These are phyloP conservation scores for Dipteronia dyeriana DNA, from an alignment of 345 rosid genomes.

Conservation along the genomic window DNA sequence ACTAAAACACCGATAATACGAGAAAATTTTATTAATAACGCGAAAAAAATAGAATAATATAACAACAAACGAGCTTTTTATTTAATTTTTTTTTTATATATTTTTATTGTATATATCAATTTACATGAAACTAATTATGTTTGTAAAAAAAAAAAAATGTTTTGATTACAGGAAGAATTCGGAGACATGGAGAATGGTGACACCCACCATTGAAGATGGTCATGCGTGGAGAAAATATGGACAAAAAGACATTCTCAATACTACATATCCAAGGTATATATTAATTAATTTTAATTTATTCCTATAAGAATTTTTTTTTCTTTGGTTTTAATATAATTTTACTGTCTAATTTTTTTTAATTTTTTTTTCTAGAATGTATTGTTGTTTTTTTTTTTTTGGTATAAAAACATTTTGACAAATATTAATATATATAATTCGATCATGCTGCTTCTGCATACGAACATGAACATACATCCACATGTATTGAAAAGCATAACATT, in stretches of 20 bases:
- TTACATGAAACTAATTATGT: too few relatives aligned
- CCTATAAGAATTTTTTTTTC: not conserved
- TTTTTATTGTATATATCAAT: too few relatives aligned
- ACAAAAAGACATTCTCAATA: constrained; percentile 71
- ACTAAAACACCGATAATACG: too few relatives aligned
- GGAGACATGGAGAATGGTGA: constrained; percentile 36
- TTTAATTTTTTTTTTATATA: too few relatives aligned
- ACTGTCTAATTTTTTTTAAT: not conserved
- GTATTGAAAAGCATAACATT: too few relatives aligned
- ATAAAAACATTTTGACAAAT: too few relatives aligned
- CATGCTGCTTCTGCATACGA: too few relatives aligned
- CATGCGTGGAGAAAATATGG: constrained; percentile 93
- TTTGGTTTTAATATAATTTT: not conserved
- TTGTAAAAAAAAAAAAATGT: not conserved
- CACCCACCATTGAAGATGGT: constrained; percentile 49
- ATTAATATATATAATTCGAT: not conserved
- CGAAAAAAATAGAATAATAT: too few relatives aligned
- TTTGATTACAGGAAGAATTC: constrained; percentile 47
- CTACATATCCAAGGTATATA: constrained; percentile 64
- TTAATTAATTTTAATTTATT: not conserved
- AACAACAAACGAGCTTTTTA: too few relatives aligned
- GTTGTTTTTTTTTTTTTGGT: not conserved
- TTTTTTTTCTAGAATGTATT: not conserved
- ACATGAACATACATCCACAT: not conserved
- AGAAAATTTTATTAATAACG: too few relatives aligned